Percentiles rank a stretch among this genome's conserved stretches.
Conservation (phyloP, 345 rosid genomes). For the Hirschfeldia incana region DNA sequence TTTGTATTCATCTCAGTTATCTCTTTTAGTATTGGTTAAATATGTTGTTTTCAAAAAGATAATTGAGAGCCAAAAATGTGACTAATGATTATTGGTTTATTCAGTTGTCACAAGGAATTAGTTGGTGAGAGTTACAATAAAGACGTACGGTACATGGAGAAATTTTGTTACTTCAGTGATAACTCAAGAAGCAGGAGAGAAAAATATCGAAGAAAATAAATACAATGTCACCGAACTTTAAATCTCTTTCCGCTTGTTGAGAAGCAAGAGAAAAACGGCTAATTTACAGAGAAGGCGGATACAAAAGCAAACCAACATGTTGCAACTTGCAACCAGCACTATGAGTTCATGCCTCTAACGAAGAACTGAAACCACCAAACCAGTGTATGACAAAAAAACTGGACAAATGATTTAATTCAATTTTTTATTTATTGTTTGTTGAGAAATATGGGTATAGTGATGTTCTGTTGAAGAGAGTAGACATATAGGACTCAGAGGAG, state of each 20-base stretch:
- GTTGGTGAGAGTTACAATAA: conserved; percentile 20
- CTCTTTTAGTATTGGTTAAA: background rate
- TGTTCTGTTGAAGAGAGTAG: background rate
- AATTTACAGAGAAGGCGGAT: conserved; percentile 21
- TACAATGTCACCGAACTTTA: conserved; percentile 32
- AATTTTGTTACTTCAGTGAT: conserved; percentile 6
- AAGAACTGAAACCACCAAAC: conserved; percentile 44
- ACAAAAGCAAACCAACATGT: conserved; percentile 33
- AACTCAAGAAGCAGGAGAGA: conserved; percentile 22
- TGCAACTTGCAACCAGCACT: conserved; percentile 43
- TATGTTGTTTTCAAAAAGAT: conserved; percentile 23
- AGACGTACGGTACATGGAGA: conserved; percentile 18
- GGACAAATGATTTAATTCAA: conserved; percentile 3
- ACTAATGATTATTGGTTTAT: background rate
- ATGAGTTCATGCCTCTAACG: conserved; percentile 61
- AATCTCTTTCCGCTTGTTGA: conserved; percentile 53
- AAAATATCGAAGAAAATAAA: conserved; percentile 7
- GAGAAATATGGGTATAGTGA: conserved; percentile 26
- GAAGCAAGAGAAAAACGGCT: conserved; percentile 23
- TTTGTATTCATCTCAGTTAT: too few species aligned
- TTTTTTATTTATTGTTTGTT: conserved; percentile 23
- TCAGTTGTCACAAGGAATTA: conserved; percentile 4
- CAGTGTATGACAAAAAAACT: conserved; percentile 48
- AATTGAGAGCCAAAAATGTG: background rate
- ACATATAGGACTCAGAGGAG: background rate